phyloP scores from a whole-genome alignment of 768 basidiomycete genomes.

The Pholiota microspora region DNA sequence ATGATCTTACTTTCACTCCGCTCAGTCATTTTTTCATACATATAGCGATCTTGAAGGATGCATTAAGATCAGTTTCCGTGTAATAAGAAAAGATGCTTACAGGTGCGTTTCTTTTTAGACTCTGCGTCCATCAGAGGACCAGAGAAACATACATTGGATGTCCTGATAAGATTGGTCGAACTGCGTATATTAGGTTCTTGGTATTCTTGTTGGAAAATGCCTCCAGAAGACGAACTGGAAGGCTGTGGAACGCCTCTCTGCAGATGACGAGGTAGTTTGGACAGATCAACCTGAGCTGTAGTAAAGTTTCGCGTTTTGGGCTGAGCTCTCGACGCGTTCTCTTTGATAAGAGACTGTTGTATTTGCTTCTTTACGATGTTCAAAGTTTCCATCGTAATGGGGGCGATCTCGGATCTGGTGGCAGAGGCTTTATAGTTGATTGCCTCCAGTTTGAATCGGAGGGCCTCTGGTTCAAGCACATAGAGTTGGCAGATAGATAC shows the following conservation, averaged over 20 bases:
- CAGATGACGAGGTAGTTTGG: slow-evolving; percentile 29
- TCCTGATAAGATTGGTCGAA: slow-evolving; percentile 15
- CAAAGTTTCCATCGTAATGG: slow-evolving; percentile 49
- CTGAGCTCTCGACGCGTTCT: slow-evolving; percentile 31
- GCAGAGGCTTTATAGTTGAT: slow-evolving; percentile 35
- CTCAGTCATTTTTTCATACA: slow-evolving; percentile 89
- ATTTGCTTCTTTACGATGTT: slow-evolving; percentile 46
- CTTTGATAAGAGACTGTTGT: slow-evolving; percentile 41
- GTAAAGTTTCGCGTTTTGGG: slow-evolving; percentile 22
- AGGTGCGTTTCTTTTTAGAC: slow-evolving; percentile 48
- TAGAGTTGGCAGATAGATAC: slow-evolving; percentile 63
- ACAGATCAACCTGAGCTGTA: slow-evolving; percentile 33
- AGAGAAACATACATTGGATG: slow-evolving; percentile 31
- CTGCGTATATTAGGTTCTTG: slow-evolving; percentile 26
- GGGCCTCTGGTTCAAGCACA: slow-evolving; percentile 46
- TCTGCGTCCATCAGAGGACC: slow-evolving; percentile 37
- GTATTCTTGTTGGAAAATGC: slow-evolving; percentile 36
- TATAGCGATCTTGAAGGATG: slow-evolving; percentile 68
- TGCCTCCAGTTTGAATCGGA: slow-evolving; percentile 74
- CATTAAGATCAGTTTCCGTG: neutral
- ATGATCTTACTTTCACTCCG: slow-evolving; percentile 77
- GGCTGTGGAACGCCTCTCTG: slow-evolving; percentile 20
- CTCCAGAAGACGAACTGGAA: slow-evolving; percentile 10
- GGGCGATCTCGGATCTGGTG: slow-evolving; percentile 33
- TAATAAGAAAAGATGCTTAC: slow-evolving; percentile 38